Base-by-base conservation (phyloP, 2,329 filamentous ascomycete genomes). In the Coniella lustricola region DNA sequence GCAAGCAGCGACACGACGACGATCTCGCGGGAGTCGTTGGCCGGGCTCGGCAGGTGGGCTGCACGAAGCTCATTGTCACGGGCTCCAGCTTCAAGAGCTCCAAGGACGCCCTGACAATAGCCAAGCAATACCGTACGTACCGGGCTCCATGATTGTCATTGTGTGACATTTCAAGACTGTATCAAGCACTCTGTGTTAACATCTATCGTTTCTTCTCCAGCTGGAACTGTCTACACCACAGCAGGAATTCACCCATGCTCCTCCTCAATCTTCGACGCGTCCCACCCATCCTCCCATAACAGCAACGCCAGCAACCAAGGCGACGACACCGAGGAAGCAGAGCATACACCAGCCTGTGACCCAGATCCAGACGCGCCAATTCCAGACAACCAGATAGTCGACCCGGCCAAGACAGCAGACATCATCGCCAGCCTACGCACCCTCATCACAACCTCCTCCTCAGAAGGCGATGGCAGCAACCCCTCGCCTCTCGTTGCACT, bases 181-280 rank as follows among this genome's bases (percentile, higher is more conserved):
- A 13, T 12, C 21, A 8, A 12, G 3, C 12, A 34, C 20, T 8
- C 34, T 7, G 7, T 13, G 9, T 20, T 17, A 25, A 16, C 32
- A 40, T 45, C 14, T 34, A 42, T 36, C 43, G 49, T 44, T 20
- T 35, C 31, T 13, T 55, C 50, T 12, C 7, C 55, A 90, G 87
- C 89, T 18, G 85, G 85, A 17, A 77, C 82, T 31, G 89, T 95
- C 60, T 98, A 89, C 65, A 84, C 86, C 18, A 98, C 93, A 1
- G 84, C 95, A 9, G 93, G 93, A 55, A 89, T 98, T 37, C 93
- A 98, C 64, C 93, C 93, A 13, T 98, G 93, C 67, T 85, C 82
- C 55, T 87, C 87, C 56, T 80, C 84, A 54, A 80, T 86, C 46
- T 95, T 98, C 64, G 84, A 85, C 56, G 69, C 72, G 53, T 61